These are phyloP conservation scores for Penicillium nordicum DNA, from an alignment of 2,329 filamentous ascomycete genomes.

Conservation along the genomic window DNA sequence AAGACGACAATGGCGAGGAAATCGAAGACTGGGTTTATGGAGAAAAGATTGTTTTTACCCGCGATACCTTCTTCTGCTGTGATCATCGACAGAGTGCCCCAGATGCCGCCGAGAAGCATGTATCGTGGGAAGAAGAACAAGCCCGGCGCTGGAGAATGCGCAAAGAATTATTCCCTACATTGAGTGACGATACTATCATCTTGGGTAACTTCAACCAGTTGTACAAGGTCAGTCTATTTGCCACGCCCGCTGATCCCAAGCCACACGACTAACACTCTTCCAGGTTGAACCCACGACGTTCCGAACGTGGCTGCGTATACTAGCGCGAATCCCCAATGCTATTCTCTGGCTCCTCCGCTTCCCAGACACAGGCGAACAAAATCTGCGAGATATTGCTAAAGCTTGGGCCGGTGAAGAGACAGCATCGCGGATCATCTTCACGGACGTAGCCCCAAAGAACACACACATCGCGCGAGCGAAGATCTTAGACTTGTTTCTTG, in stretches of 20 bases:
- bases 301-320: slow-evolving; percentile 89
- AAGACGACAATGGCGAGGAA: slow-evolving; percentile 65
- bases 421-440: slow-evolving; percentile 84
- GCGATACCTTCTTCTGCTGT: slow-evolving; percentile 96
- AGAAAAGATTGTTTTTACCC: slow-evolving; percentile 93
- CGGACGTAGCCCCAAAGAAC: slow-evolving; percentile 92
- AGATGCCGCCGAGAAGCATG: slow-evolving; percentile 61
- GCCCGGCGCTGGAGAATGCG: slow-evolving; percentile 84
- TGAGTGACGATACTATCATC: slow-evolving; percentile 81
- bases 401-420: slow-evolving; percentile 83
- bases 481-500: slow-evolving; percentile 90
- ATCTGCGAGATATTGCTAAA: slow-evolving; percentile 74
- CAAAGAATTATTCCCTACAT: slow-evolving; percentile 79
- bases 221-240: slow-evolving; percentile 69
- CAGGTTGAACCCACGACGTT: slow-evolving; percentile 97
- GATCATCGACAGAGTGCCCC: slow-evolving; percentile 89
- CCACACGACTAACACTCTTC: slow-evolving; percentile 2
- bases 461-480: slow-evolving; percentile 89
- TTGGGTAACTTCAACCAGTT: slow-evolving; percentile 98
- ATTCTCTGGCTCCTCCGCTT: slow-evolving; percentile 96
- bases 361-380: slow-evolving; percentile 84
- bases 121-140: slow-evolving; percentile 84
- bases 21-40: slow-evolving; percentile 87
- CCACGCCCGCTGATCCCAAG: neutral
- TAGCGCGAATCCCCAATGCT: slow-evolving; percentile 78